phyloP scores from a whole-genome alignment of 2,329 filamentous ascomycete genomes.

The Calonectria pseudoturangicola region DNA sequence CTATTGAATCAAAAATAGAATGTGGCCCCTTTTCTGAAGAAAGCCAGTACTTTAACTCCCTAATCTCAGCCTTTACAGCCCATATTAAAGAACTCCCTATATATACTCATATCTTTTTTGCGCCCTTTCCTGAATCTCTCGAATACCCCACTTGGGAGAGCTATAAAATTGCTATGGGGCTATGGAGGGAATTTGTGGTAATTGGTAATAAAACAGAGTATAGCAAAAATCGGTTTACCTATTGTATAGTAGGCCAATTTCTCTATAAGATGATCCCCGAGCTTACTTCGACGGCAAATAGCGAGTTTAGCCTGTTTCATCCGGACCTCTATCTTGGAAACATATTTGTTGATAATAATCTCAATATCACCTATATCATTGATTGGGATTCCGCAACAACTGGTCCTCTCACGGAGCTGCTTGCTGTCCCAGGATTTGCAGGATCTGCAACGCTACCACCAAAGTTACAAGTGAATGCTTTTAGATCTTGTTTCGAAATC shows the following conservation, averaged over 20 bases:
- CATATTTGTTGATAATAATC: conserved; percentile 51
- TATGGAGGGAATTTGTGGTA: conserved; percentile 36
- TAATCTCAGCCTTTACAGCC: conserved; percentile 49
- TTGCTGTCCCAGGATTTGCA: conserved; percentile 36
- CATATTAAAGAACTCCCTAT: conserved; percentile 54
- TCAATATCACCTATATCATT: conserved; percentile 53
- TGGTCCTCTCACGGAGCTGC: conserved; percentile 44
- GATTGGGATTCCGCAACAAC: conserved; percentile 51
- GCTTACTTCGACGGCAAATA: conserved; percentile 21
- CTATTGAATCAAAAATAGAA: conserved; percentile 45
- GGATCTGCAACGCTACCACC: conserved; percentile 4
- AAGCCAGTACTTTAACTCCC: conserved; percentile 51
- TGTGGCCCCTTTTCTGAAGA: conserved; percentile 54
- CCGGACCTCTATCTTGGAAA: conserved; percentile 53
- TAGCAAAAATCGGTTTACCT: conserved; percentile 51
- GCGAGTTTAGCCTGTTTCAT: conserved; percentile 44
- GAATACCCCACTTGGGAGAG: conserved; percentile 49
- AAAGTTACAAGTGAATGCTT: conserved; percentile 36
- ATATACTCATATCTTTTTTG: conserved; percentile 54
- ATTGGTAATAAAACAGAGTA: conserved; percentile 45
- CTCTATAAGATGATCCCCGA: conserved; percentile 54
- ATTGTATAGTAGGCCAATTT: conserved; percentile 49
- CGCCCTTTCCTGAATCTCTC: conserved; percentile 51
- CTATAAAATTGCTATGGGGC: conserved; percentile 33
- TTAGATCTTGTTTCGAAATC: conserved; percentile 37